Base-by-base conservation (phyloP, 345 rosid genomes). In the Salix arbutifolia region DNA sequence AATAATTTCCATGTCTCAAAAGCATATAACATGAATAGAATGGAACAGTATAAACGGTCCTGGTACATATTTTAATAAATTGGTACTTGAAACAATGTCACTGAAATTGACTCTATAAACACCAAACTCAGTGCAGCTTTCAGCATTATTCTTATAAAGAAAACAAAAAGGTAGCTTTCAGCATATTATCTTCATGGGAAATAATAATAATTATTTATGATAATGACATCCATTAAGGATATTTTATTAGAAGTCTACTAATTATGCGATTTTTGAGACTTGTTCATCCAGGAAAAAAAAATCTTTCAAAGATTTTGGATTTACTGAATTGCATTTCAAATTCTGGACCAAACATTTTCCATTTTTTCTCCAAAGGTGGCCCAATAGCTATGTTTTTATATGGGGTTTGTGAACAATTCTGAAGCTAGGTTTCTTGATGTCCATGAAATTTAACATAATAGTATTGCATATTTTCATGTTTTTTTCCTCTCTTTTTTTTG, bases 1-100 rank as follows among this genome's bases (percentile, higher is more conserved):
- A 65, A 38, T 72, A 65, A 65, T 72, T 52, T 68, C 16, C n/a
- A 8, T 67, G 76, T 73, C 44, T 26, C 44, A 31, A 72, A 72
- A 73, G 25, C 25, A 28, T 40, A 31, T 19, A 28, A 67, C 61
- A 53, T 4, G 76, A 65, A 72, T 35, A 18, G 25, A 31, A 21
- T 37, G 52, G 76, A 17, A 46, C 74, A 77, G 68, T 33, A n/a
- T 50, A 67, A 30, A 35, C 35, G 46, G 14, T 28, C 50, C 30
- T 70, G 11, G 19, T 61, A 13, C 37, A 65, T 65, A 28, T 50
- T 60, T 50, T 66, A n/a, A 3, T 66, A 25, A 53, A 35, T 21
- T 52, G 40, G 44, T 52, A n/a, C 38, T 13, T 71, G 28, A 30
- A 8, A 71, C 3, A 21, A 50, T 74, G 69, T 46, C 76, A 17